Evolutionary conservation across 257 asterid species (phyloP), one percentile per base, ranked within the genome.

Genomic region (Nicotiana sylvestris): DNA sequence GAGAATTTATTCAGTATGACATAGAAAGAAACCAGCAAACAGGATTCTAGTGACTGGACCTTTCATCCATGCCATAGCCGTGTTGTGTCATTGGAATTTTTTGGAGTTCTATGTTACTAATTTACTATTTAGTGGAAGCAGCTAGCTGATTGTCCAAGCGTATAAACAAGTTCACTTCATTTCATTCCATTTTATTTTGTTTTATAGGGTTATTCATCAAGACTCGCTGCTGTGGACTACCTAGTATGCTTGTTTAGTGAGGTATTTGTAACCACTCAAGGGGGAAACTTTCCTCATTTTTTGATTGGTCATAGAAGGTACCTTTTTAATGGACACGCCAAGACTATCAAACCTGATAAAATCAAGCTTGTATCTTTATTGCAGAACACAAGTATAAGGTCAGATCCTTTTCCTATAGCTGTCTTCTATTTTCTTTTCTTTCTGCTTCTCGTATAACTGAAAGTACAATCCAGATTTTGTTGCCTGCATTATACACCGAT

Each of bases 221-320:
- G 98, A 84, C 84, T 94, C 77, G 98, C 98, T 82, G 98, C 98
- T 32, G 82, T 93, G 85, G 98, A 94, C 85, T 94, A 94, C 87
- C 86, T 92, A 86, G 92, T 92, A 60, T 93, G 98, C 88, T 87
- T 94, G 91, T 84, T 64, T 65, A 94, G 98, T 83, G 98, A 94
- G 85, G 97, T 93, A 62, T 94, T 94, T 85, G 97, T 93, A n/a
- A 94, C 96, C 46, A 93, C 98, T 64, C 98, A 94, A 91, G 96
- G 97, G 43, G 98, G 97, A 86, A 94, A 94, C 90, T 94, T 94
- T 84, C 98, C 98, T 51, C 96, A 94, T 86, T 94, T 94, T 89
- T 89, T 94, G 69, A 90, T 94, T 91, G 98, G 98, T 10, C 98
- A 94, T 72, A 84, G 98, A 84, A 89, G 96, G 81, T 94, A 92